Evolutionary conservation across 148 eudicot species (phyloP), one percentile per base, ranked within the genome.

Genomic region (Pharnaceum exiguum): DNA sequence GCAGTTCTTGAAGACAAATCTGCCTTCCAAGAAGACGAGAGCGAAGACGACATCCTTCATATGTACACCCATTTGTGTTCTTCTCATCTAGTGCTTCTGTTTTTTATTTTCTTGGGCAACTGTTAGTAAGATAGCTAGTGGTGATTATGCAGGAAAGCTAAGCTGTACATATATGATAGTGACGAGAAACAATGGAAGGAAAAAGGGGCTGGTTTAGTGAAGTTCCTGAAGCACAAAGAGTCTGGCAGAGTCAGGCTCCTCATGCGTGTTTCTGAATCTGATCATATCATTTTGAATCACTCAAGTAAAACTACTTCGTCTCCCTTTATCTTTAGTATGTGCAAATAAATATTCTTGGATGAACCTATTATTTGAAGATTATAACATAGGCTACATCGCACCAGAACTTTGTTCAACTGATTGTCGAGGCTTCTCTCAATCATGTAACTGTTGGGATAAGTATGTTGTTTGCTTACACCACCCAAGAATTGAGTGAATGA

Each of bases 11-110:
- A 77, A 49, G 82, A 81, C 50, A 79, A 77, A 23, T 67, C 86
- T 17, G 71, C 75, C 17, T 43, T 73, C 18, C 68, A 75, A 25
- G 82, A 82, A 33, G 86, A 81, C 55, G 82, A 81, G 50, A 48
- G 69, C 13, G 77, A 81, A 56, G 66, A 71, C 43, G 58, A 36
- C 23, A 61, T 81, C 32, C 82, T 77, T 24, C 82, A 77, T 42
- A 57, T 81, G 71, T 60, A 23, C 3, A 1, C 8, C 38, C 25
- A 13, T 29, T 24, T 13, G 5, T 23, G n/a, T 54, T 12, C 19
- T 22, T 32, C 15, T 57, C 30, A 7, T 39, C 7, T 11, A 16
- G 17, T 38, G 30, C 31, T 32, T 33, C 30, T 29, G 28, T 29
- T 0, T 47, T 33, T 12, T 50, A 44, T 19, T 18, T 4, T 32